Base-by-base conservation (phyloP, 371 early-diverging fungal genomes). In the Nematocida parisii region DNA sequence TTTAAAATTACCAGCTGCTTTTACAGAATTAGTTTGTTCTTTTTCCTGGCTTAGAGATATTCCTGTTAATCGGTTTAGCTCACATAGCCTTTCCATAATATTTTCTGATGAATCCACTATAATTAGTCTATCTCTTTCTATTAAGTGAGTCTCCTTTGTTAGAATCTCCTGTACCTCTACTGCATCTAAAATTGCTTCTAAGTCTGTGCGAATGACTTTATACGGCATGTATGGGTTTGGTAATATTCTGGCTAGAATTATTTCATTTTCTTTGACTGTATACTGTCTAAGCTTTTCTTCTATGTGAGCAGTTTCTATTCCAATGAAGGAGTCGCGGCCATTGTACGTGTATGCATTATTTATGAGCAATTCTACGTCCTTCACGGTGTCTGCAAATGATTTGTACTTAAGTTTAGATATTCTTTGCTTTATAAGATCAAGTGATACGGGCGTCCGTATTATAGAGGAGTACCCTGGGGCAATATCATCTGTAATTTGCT, bases 401-500 rank as follows among this genome's bases (percentile, higher is more conserved):
- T 42, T 64, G 55, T 77, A 77, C 58, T 77, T 47, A 5, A 67
- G 61, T 9, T 24, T 9, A 15, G 40, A 45, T 4, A 84, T 27
- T 40, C 67, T 84, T 4, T 61, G 7, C 55, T 71, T 22, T 44
- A 84, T 82, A 5, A 5, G 50, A 5, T 58, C 27, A 5, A 84
- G 62, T 42, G 47, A 64, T 22, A 83, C 46, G 5, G 84, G 84
- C n/a, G 67, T 45, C 0, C 56, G 13, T 22, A 84, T 68, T 15
- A 84, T 60, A 6, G 75, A 61, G 44, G 82, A 82, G 81, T 84
- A 84, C 20, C 57, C 54, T 22, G 84, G 82, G 15, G 84, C 84
- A 44, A 84, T 84, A 39, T 67, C 66, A 33, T 84, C 84, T 61
- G 84, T 84, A 58, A 84, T 82, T 47, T 20, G 58, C 5, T 82